Percentiles rank a stretch among this genome's conserved stretches.
These are phyloP conservation scores for Salvia splendens DNA, from an alignment of 257 asterid genomes.

Conservation along the genomic window DNA sequence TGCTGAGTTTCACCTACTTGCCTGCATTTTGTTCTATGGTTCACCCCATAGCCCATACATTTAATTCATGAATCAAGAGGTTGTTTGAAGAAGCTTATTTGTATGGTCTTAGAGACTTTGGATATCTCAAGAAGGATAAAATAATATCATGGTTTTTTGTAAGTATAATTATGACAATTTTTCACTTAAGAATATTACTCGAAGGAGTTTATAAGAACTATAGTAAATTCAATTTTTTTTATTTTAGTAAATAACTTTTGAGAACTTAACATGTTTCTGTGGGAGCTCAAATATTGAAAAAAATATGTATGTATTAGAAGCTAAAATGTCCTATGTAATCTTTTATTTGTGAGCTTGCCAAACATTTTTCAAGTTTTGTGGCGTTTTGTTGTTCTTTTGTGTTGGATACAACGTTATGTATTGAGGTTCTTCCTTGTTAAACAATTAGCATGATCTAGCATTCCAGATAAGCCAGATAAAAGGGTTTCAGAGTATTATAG, in stretches of 20 bases:
- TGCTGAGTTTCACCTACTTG: background rate
- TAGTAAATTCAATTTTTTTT: background rate
- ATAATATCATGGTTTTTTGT: background rate
- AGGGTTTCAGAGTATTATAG: constrained; percentile 2
- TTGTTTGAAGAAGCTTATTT: constrained; percentile 9
- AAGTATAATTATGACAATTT: background rate
- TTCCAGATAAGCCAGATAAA: background rate
- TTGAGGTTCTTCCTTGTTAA: constrained; percentile 8
- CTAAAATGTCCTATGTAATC: constrained; percentile 1
- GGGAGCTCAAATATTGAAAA: background rate
- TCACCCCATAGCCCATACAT: background rate
- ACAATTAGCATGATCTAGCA: background rate
- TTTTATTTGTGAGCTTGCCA: background rate
- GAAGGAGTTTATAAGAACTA: background rate
- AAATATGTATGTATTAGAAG: background rate
- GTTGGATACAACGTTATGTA: background rate
- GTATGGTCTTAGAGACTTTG: background rate
- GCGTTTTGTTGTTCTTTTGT: background rate
- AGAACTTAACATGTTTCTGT: background rate
- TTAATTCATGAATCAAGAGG: constrained; percentile 3
- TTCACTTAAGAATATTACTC: background rate
- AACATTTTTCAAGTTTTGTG: constrained; percentile 2
- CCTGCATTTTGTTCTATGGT: background rate
- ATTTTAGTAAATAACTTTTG: constrained; percentile 5
- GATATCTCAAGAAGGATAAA: background rate